phyloP scores from a whole-genome alignment of 202 grass and related monocot genomes.

The Dendrocalamus latiflorus region DNA sequence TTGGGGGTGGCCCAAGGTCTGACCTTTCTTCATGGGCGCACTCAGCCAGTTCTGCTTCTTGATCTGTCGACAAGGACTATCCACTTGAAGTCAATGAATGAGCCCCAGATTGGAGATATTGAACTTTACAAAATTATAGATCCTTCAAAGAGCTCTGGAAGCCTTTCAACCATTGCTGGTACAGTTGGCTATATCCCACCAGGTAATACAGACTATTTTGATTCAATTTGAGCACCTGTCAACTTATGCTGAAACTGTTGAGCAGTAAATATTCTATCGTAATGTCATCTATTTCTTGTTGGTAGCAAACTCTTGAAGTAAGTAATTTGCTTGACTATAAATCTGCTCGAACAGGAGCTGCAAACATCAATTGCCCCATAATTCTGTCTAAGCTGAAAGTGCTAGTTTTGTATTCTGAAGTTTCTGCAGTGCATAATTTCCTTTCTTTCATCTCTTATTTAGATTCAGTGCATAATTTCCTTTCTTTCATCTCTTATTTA shows the following conservation, averaged over 20 bases:
- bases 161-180: conserved; percentile 72
- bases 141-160: conserved; percentile 56
- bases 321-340: background rate
- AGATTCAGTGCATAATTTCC: too few relatives aligned
- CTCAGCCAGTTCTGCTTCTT: conserved; percentile 81
- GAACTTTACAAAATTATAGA: conserved; percentile 77
- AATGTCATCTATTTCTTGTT: background rate
- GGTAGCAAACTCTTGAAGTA: background rate
- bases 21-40: conserved; percentile 80
- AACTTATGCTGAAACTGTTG: background rate
- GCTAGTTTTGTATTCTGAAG: background rate
- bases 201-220: conserved; percentile 36
- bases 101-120: conserved; percentile 88
- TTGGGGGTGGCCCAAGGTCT: conserved; percentile 76
- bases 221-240: background rate
- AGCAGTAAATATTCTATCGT: background rate
- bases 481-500: background rate
- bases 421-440: background rate
- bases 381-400: background rate
- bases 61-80: conserved; percentile 74
- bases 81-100: conserved; percentile 65
- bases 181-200: conserved; percentile 92
- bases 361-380: background rate
- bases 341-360: background rate
- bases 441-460: too few relatives aligned